Evolutionary conservation across 164 flowering plant genomes (phyloP), one percentile per base, ranked within the genome.

Genomic region (Aristolochia fimbriata): DNA sequence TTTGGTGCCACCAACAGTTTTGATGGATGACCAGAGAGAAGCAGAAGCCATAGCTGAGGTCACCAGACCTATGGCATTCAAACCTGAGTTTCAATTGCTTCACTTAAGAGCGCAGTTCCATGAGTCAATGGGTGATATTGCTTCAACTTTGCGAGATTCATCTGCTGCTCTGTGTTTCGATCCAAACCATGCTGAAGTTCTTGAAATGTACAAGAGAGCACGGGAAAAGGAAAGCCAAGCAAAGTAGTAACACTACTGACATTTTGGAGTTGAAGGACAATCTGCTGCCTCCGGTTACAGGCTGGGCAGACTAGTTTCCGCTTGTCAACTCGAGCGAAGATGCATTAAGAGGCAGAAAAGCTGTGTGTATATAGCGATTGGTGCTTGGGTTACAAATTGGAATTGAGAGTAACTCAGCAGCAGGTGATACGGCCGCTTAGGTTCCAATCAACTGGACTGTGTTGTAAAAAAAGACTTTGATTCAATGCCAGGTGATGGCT

Each of bases 1-100:
- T 50, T 23, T 52, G 16, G 23, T 24, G 16, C 27, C 27, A 7
- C 27, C 7, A 22, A 22, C 84, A 92, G 98, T 92, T 63, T 59
- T 92, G 24, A 89, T 92, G 98, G 98, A 92, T 79, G 96, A 88
- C 70, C 88, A 74, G 63, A 85, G 81, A 71, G 93, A 92, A 77
- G 72, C 65, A 27, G 96, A 89, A 66, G 96, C 98, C 27, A 79
- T 91, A 16, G 76, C 74, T 51, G 98, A 91, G 75, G 89, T 91
- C 10, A 58, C 95, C 54, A 87, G 70, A 68, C 89, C 85, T 58
- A 80, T 92, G 58, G 59, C 77, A 25, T 92, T 87, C 75, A 89
- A 83, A 67, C 91, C 84, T 1, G 98, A 92, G 51, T 67, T 89
- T 46, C 96, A 87, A 68, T 70, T 89, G 58, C 83, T 92, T 16